Base-by-base conservation (phyloP, 352 stramenopile species). In the Halophytophthora batemanensis region DNA sequence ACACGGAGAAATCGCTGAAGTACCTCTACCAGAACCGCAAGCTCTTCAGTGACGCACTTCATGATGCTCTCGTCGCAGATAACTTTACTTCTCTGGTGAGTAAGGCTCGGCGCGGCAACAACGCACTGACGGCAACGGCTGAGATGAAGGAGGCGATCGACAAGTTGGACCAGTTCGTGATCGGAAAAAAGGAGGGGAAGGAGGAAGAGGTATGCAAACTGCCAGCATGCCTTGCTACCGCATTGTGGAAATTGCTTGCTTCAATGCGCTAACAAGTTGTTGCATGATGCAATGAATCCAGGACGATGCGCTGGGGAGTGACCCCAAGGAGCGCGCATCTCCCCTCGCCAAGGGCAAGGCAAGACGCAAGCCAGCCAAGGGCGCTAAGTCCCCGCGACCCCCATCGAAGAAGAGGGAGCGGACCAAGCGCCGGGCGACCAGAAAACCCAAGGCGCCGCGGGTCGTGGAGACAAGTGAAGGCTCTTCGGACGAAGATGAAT, bases 1-100 rank as follows among this genome's bases (percentile, higher is more conserved):
- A 98, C 37, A 98, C 91, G 38, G 95, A 98, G 40, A 97, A 97
- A 55, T 96, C 87, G 22, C 69, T 98, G 18, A 96, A 96, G 58
- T 95, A 82, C 48, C 68, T 99, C 25, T 71, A 91, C 28, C 89
- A 98, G 53, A 86, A 83, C 43, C 74, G 74, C 15, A 90, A 87
- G 42, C 53, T 92, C n/a, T 96, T 97, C 63, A 95, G 93, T 48
- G 75, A 95, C 17, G 96, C 95, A 37, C 79, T 98, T 8, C 84
- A 83, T 41, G 95, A 99, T 65, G 64, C 83, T 31, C 82, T 87
- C 11, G 86, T 98, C n/a, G 91, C 90, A 28, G 77, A 87, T 25
- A 82, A 88, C 46, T 98, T 99, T 50, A 78, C 80, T 39, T 69
- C 80, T 3, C 73, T 98, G 28, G 59, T 98, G n/a, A 66, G 54